Evolutionary conservation across 2,329 filamentous ascomycete species (phyloP).

Genomic region (Daldinia sp.): DNA sequence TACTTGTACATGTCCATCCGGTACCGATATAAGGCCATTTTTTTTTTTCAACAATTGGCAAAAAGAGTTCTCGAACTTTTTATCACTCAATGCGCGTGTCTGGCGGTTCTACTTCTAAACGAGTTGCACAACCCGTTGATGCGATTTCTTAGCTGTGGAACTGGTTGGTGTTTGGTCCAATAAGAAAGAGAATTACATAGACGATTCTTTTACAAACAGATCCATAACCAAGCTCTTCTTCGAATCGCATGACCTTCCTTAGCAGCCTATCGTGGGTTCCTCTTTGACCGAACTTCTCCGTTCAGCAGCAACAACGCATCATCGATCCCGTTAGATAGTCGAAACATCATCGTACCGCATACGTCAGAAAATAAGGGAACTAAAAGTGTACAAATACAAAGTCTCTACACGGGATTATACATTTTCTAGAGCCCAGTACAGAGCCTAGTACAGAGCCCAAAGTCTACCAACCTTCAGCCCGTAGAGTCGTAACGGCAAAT

Average conservation of each 20-base stretch:
- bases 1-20: constrained; percentile 15
- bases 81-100: constrained; percentile 31
- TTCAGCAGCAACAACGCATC: constrained; percentile 50
- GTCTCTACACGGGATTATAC: not conserved
- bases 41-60: constrained; percentile 17
- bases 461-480: not conserved
- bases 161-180: constrained; percentile 29
- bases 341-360: constrained; percentile 12
- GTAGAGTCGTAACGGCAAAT: constrained; percentile 23
- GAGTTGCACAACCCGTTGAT: constrained; percentile 34
- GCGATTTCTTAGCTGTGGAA: constrained; percentile 37
- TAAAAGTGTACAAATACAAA: constrained; percentile 3
- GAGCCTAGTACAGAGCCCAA: not conserved
- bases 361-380: constrained; percentile 10
- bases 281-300: constrained; percentile 38
- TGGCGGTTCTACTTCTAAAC: constrained; percentile 6
- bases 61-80: constrained; percentile 24
- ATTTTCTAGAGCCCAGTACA: not conserved
- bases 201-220: constrained; percentile 21
- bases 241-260: constrained; percentile 39
- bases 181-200: constrained; percentile 19
- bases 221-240: constrained; percentile 37
- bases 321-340: constrained; percentile 35
- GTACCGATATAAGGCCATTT: constrained; percentile 18
- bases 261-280: constrained; percentile 37